These are phyloP conservation scores for Lasiosphaeria hispida DNA, from an alignment of 495 filamentous ascomycete genomes.

Conservation along the genomic window DNA sequence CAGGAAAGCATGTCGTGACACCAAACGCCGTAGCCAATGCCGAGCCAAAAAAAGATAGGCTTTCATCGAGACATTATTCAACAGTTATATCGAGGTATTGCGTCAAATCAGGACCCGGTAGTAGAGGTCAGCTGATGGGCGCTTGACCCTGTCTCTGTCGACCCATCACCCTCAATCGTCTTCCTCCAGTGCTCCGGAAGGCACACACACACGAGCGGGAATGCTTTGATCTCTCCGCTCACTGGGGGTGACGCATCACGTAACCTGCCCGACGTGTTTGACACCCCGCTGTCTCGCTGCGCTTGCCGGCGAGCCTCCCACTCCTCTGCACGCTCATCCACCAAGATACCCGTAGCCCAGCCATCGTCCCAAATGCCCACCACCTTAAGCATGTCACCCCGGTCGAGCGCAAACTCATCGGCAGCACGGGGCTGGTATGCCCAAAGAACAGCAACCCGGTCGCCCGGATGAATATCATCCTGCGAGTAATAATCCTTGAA, in stretches of 20 bases:
- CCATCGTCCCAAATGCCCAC: slow-evolving; percentile 99
- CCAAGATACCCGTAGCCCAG: slow-evolving; percentile 90
- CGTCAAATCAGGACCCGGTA: slow-evolving; percentile 32
- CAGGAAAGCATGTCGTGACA: slow-evolving; percentile 21
- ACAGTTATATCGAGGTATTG: slow-evolving; percentile 23
- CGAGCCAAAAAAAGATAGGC: slow-evolving; percentile 25
- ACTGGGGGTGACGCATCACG: slow-evolving; percentile 62
- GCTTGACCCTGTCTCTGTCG: slow-evolving; percentile 54
- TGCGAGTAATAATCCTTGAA: slow-evolving; percentile 99
- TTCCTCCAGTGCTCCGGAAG: slow-evolving; percentile 96
- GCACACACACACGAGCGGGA: slow-evolving; percentile 97
- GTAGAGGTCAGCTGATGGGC: slow-evolving; percentile 33
- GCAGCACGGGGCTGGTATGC: slow-evolving; percentile 91
- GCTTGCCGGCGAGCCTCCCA: slow-evolving; percentile 73
- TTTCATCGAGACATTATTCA: slow-evolving; percentile 36
- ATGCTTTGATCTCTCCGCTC: slow-evolving; percentile 91
- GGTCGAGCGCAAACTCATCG: slow-evolving; percentile 91
- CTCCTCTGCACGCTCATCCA: slow-evolving; percentile 82
- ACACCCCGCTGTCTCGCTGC: slow-evolving; percentile 91
- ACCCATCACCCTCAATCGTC: slow-evolving; percentile 86
- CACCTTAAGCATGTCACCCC: slow-evolving; percentile 97
- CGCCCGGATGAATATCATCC: slow-evolving; percentile 90
- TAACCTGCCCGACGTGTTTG: slow-evolving; percentile 67
- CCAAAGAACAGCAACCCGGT: slow-evolving; percentile 90
- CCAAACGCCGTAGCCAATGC: slow-evolving; percentile 44